Conservation (phyloP, 805 yeast species). For the Debaryomyces castellii region DNA sequence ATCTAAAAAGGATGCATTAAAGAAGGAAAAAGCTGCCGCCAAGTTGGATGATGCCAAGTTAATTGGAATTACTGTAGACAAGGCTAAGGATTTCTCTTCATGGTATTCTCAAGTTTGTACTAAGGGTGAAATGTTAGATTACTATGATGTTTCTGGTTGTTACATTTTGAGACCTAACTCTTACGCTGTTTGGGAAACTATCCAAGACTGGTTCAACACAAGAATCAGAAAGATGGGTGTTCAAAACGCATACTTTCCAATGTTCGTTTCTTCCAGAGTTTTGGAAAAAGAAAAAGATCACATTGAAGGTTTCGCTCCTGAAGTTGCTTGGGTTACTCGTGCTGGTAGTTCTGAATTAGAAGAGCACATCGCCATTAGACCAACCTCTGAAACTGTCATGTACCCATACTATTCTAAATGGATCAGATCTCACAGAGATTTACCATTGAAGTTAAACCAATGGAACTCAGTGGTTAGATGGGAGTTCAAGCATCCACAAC, state of each 20-base stretch:
- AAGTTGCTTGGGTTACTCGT: conserved; percentile 98
- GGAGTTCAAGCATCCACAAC: conserved; percentile 99
- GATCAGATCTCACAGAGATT: conserved; percentile 97
- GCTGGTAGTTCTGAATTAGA: conserved; percentile 95
- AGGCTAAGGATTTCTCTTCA: conserved; percentile 85
- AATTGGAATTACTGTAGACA: conserved; percentile 95
- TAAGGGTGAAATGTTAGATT: conserved; percentile 97
- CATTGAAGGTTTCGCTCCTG: conserved; percentile 98
- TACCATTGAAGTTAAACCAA: conserved; percentile 94
- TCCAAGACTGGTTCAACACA: conserved; percentile 82
- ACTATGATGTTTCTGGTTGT: conserved; percentile 98
- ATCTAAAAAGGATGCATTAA: conserved; percentile 28
- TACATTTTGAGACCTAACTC: conserved; percentile 96
- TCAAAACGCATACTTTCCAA: conserved; percentile 94
- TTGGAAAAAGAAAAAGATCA: conserved; percentile 98
- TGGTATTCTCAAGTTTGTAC: conserved; percentile 97
- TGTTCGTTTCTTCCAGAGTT: conserved; percentile 92
- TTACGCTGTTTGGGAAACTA: conserved; percentile 90
- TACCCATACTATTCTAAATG: conserved; percentile 99
- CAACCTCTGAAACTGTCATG: conserved; percentile 99
- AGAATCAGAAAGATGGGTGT: conserved; percentile 88
- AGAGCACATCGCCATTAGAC: conserved; percentile 98
- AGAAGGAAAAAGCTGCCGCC: conserved; percentile 46
- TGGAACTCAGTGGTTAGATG: conserved; percentile 99
- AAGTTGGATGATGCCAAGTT: conserved; percentile 81